These are phyloP conservation scores for Epicoccum nigrum DNA, from an alignment of 2,329 filamentous ascomycete genomes.

Conservation along the genomic window DNA sequence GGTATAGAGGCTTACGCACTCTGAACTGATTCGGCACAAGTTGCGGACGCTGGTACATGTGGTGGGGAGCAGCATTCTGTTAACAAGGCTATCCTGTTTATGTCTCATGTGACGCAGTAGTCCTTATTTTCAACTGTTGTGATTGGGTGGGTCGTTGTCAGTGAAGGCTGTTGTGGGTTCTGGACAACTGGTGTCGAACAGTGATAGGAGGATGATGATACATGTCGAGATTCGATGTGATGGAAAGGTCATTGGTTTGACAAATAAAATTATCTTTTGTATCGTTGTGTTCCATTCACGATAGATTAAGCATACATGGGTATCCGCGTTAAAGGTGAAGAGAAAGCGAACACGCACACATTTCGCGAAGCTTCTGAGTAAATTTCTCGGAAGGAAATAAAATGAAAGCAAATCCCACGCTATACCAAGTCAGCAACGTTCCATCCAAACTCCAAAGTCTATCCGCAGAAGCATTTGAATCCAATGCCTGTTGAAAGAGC, in stretches of 20 bases:
- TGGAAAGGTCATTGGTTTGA: background rate
- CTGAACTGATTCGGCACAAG: constrained; percentile 8
- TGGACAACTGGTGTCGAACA: background rate
- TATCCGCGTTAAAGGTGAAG: constrained; percentile 4
- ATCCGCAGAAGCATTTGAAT: background rate
- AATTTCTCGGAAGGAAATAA: background rate
- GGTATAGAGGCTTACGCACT: constrained; percentile 4
- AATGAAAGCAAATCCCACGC: constrained; percentile 21
- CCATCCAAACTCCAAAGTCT: constrained; percentile 11
- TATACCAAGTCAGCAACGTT: constrained; percentile 29
- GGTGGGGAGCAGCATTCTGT: constrained; percentile 9
- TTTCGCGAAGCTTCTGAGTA: no score
- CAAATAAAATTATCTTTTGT: constrained; percentile 1
- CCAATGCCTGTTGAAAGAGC: constrained; percentile 9
- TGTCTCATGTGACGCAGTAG: constrained; percentile 5
- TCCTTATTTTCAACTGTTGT: background rate
- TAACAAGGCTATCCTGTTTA: constrained; percentile 14
- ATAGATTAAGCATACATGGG: constrained; percentile 14
- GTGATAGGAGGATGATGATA: background rate
- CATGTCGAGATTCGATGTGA: background rate
- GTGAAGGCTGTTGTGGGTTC: background rate
- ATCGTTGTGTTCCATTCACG: constrained; percentile 2
- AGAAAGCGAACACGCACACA: constrained; percentile 3
- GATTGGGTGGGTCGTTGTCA: background rate
- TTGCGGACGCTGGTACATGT: constrained; percentile 7